A percentile compares a stretch with the other conserved stretches of the same genome.
Conservation (phyloP, 2,329 filamentous ascomycete species). For the Penicillium olsonii region DNA sequence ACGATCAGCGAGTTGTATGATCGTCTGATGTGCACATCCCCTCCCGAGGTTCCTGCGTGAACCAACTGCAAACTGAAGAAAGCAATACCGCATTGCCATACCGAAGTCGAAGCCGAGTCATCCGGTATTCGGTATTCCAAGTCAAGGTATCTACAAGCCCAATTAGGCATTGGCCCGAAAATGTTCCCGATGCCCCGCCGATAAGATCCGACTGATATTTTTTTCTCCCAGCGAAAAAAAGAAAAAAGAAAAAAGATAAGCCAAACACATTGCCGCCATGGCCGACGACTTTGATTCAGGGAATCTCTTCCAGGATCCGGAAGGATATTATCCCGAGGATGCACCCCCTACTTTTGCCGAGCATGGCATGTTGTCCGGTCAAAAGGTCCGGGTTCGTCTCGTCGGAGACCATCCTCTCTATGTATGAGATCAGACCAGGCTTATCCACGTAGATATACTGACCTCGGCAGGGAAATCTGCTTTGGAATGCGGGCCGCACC, state of each 20-base stretch:
- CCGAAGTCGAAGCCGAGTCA: not conserved
- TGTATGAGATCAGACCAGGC: conserved; percentile 48
- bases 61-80: not conserved
- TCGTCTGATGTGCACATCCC: not conserved
- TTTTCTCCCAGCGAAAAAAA: conserved; percentile 1
- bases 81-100: not conserved
- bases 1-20: not conserved
- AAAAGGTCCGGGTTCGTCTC: conserved; percentile 69
- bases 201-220: conserved; percentile 19
- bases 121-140: conserved; percentile 1
- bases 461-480: conserved; percentile 66
- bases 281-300: conserved; percentile 39
- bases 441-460: not conserved
- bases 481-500: conserved; percentile 87
- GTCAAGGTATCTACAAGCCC: not conserved
- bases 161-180: not conserved
- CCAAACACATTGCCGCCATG: conserved; percentile 23
- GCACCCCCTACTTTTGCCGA: conserved; percentile 72
- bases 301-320: conserved; percentile 76
- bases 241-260: conserved; percentile 2
- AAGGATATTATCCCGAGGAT: conserved; percentile 76
- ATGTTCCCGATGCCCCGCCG: conserved; percentile 1
- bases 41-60: not conserved
- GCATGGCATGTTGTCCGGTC: conserved; percentile 68
- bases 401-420: conserved; percentile 87